Percentiles rank a stretch among this genome's conserved stretches.
These are phyloP conservation scores for Salvia splendens DNA, from an alignment of 257 asterid species.

Conservation along the genomic window DNA sequence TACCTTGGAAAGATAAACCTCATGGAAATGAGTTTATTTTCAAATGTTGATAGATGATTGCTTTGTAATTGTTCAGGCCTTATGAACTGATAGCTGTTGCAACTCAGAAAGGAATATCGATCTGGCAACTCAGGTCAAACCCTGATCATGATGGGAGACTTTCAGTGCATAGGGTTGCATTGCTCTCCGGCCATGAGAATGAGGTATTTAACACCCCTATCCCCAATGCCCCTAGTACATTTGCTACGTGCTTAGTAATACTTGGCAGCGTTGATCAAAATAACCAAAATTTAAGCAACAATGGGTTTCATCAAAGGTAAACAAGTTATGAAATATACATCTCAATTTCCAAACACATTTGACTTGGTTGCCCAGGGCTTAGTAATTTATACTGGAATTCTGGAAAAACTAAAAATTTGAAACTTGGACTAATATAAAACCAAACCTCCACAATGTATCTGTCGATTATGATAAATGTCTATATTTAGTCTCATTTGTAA, in stretches of 20 bases:
- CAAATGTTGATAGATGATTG: not conserved
- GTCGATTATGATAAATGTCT: not conserved
- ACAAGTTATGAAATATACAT: not conserved
- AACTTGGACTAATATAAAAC: not conserved
- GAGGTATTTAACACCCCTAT: conserved; percentile 50
- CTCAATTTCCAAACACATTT: not conserved
- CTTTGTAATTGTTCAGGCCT: conserved; percentile 57
- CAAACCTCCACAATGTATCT: not conserved
- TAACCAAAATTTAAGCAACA: not conserved
- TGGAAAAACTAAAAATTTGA: not conserved
- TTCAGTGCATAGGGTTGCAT: conserved; percentile 56
- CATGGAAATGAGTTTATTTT: not conserved
- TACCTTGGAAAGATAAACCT: not conserved
- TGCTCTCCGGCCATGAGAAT: conserved; percentile 64
- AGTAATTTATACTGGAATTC: not conserved
- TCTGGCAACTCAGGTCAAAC: conserved; percentile 84
- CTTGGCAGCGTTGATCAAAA: not conserved
- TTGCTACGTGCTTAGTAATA: not conserved
- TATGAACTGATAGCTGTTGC: conserved; percentile 90
- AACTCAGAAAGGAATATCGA: conserved; percentile 69
- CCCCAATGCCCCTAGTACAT: not conserved
- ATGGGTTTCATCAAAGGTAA: not conserved
- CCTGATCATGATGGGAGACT: conserved; percentile 85
- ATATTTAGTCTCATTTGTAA: not conserved
- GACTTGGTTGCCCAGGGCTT: not conserved